These are phyloP conservation scores for Gossypium gossypioides DNA, from an alignment of 441 rosid species.

Conservation along the genomic window DNA sequence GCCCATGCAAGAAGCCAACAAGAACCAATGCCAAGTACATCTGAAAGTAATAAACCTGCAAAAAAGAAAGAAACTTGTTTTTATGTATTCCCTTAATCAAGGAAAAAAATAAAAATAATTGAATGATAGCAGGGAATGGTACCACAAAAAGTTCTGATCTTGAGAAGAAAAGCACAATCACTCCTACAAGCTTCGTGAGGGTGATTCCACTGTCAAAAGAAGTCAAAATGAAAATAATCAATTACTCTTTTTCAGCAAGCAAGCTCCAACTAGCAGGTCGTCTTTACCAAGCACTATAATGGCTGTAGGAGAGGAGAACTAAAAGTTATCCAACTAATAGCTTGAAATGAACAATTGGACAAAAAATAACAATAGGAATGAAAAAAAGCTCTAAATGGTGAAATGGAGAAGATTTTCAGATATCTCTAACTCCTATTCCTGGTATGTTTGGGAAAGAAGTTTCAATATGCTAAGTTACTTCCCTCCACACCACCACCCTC, in stretches of 20 bases:
- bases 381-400: not conserved
- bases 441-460: not conserved
- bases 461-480: not conserved
- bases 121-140: slow-evolving; percentile 13
- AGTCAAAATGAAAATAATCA: slow-evolving; percentile 2
- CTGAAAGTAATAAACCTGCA: slow-evolving; percentile 69
- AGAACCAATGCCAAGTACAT: slow-evolving; percentile 65
- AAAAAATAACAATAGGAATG: not conserved
- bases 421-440: not conserved
- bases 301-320: not conserved
- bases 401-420: not conserved
- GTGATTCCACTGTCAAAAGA: slow-evolving; percentile 53
- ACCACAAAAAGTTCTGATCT: slow-evolving; percentile 74
- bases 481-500: not conserved
- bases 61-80: not conserved
- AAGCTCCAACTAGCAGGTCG: slow-evolving; percentile 1
- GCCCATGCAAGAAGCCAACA: slow-evolving; percentile 66
- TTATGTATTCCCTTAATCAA: not conserved
- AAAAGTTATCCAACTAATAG: not conserved
- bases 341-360: not conserved
- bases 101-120: slow-evolving; percentile 1
- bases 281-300: slow-evolving; percentile 15
- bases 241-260: not conserved
- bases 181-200: slow-evolving; percentile 69
- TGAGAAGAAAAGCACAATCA: slow-evolving; percentile 60